Conservation (phyloP, 2,329 filamentous ascomycete species). For the Cytospora chrysosperma region DNA sequence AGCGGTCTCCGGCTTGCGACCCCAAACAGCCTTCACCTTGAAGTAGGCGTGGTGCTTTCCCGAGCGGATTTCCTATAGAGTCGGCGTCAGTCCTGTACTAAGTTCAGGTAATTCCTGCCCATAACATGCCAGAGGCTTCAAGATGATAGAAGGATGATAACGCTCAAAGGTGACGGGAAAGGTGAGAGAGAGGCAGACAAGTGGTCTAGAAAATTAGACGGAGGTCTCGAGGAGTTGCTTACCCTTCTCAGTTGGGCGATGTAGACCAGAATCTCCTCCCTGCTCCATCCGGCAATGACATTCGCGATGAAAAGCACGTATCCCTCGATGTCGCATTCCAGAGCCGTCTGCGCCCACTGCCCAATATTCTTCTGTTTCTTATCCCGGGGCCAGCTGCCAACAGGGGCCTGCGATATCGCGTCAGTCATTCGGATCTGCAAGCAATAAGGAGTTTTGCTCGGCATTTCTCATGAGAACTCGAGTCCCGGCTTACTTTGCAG, state of each 20-base stretch:
- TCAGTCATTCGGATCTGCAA: background rate
- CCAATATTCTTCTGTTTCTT: slow-evolving; percentile 32
- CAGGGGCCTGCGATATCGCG: slow-evolving; percentile 25
- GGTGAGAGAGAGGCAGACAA: no score
- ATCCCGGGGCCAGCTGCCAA: slow-evolving; percentile 33
- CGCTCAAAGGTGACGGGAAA: no score
- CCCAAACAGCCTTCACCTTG: slow-evolving; percentile 33
- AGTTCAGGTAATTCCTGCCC: no score
- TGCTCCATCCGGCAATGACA: slow-evolving; percentile 37
- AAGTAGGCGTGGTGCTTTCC: slow-evolving; percentile 33
- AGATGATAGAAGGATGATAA: no score
- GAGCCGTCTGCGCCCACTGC: slow-evolving; percentile 15
- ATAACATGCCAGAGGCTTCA: background rate
- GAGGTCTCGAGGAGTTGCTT: background rate
- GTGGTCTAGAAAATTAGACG: background rate
- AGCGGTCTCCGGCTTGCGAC: slow-evolving; percentile 27
- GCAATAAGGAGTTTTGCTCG: background rate
- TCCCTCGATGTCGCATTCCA: slow-evolving; percentile 22
- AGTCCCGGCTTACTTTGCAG: slow-evolving; percentile 42
- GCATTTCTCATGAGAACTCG: background rate
- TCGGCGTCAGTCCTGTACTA: no score
- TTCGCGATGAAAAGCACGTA: slow-evolving; percentile 35
- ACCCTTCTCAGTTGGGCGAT: slow-evolving; percentile 35
- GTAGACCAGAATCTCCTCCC: slow-evolving; percentile 35
- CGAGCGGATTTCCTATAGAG: slow-evolving; percentile 32